phyloP scores from a whole-genome alignment of 345 rosid species.

The Citrus mangshanensis region DNA sequence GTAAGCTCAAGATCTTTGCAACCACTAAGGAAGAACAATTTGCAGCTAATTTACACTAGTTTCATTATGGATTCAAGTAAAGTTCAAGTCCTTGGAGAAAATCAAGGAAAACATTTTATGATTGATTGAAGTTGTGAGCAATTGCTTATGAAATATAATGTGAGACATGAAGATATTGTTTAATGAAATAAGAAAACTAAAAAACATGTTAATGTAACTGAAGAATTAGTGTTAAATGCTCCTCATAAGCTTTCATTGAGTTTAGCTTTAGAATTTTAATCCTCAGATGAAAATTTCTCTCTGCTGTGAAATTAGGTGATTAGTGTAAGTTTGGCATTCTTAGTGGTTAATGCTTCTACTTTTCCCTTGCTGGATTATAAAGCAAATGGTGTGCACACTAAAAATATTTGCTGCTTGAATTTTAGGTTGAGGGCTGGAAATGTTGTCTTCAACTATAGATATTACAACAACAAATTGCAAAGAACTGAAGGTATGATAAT shows the following conservation, averaged over 20 bases:
- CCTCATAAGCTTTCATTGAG: not conserved
- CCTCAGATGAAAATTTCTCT: not conserved
- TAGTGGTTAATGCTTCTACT: not conserved
- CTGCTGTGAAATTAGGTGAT: not conserved
- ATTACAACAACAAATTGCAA: slow-evolving; percentile 82
- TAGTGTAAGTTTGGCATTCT: not conserved
- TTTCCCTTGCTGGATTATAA: slow-evolving; percentile 1
- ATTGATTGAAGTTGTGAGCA: not conserved
- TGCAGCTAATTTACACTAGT: not conserved
- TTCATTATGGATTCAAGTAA: not conserved
- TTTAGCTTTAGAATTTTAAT: not conserved
- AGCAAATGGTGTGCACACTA: not conserved
- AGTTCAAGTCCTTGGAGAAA: not conserved
- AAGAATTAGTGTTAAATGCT: not conserved
- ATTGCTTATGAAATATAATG: not conserved
- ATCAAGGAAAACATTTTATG: not conserved
- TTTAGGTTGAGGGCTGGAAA: slow-evolving; percentile 93
- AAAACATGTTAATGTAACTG: not conserved
- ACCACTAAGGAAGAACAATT: not conserved
- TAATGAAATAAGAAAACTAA: not conserved
- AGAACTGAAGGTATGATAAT: slow-evolving; percentile 81
- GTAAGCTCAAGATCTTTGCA: too few species aligned
- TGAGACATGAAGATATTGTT: not conserved
- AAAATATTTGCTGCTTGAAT: slow-evolving; percentile 20
- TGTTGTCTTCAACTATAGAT: slow-evolving; percentile 90